Evolutionary conservation across 495 filamentous ascomycete species (phyloP), one percentile per base, ranked within the genome.

Genomic region (Tetracladium setigerum): DNA sequence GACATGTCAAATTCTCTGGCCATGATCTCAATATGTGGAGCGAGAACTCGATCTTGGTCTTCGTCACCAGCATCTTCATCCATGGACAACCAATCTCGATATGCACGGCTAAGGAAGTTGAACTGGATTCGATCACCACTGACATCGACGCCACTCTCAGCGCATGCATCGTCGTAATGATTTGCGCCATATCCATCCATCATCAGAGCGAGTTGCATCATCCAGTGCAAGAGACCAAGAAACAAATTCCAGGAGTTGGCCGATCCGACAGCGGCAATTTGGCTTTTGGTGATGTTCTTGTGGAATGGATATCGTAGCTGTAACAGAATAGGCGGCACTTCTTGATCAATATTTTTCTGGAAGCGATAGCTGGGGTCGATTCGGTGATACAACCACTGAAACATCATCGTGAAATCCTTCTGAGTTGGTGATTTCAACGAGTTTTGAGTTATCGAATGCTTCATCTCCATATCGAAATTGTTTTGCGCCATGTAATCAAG

Each of bases 381-480:
- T 35, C 87, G 84, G 54, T 86, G 85, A 62, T 99, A 99, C 1
- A 99, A 75, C 85, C 89, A 99, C 64, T 96, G 89, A 63, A 99
- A 99, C 66, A 97, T 89, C 55, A 74, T 82, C 59, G 89, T 87
- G 67, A 97, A 99, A 62, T 99, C 92, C 60, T 97, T 99, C 56
- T 95, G 89, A 4, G 90, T 97, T n/a, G 92, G 94, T 32, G 84
- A 89, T 41, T 83, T 87, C 57, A 92, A 78, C 14, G 86, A 84
- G 52, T 95, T 95, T 41, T 87, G 82, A 2, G 84, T 82, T 24
- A 99, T 71, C 24, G 82, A 82, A 62, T 96, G 83, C 59, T 94
- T 95, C 84, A 92, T 95, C 52, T 95, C 89, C 76, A 96, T 81
- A 69, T 99, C 92, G 57, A 97, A 99, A 51, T 92, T 91, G 58